Evolutionary conservation across 1,284 basidiomycete genomes (phyloP).

Genomic region (Phellopilus nigrolimitatus): DNA sequence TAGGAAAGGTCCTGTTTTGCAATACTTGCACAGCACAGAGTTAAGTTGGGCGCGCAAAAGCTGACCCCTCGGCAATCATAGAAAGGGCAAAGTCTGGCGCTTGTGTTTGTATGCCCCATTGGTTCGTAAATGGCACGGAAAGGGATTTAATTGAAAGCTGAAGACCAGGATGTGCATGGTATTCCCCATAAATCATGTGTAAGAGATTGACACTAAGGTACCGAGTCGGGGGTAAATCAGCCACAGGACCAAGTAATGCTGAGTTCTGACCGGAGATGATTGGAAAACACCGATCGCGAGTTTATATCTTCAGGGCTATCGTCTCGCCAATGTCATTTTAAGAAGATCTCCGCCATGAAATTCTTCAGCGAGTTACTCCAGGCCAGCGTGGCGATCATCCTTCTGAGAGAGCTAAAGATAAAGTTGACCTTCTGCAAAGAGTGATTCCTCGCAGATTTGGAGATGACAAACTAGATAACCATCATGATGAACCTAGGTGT

Average conservation of each 20-base stretch:
- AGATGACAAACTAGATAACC: too few relatives aligned
- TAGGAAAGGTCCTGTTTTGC: background rate
- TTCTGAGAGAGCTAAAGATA: too few relatives aligned
- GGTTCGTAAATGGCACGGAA: background rate
- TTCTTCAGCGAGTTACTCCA: too few relatives aligned
- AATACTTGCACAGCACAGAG: slow-evolving; percentile 2
- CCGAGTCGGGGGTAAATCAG: slow-evolving; percentile 6
- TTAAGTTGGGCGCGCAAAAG: background rate
- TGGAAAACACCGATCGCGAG: background rate
- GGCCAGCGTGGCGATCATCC: too few relatives aligned
- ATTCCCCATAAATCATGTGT: background rate
- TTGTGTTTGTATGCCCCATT: slow-evolving; percentile 1
- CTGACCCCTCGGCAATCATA: slow-evolving; percentile 7
- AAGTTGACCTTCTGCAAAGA: too few relatives aligned
- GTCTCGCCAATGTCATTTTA: too few relatives aligned
- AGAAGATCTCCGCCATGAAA: too few relatives aligned
- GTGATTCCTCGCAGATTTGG: too few relatives aligned
- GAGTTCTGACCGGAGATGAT: background rate
- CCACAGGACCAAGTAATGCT: slow-evolving; percentile 1
- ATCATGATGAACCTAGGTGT: too few relatives aligned
- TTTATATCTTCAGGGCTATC: too few relatives aligned
- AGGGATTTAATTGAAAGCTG: background rate
- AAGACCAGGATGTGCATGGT: background rate
- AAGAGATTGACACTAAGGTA: background rate
- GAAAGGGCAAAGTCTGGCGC: background rate